Evolutionary conservation across 305 asterid genomes (phyloP), one percentile per base, ranked within the genome.

Genomic region (Plantago coronopus): DNA sequence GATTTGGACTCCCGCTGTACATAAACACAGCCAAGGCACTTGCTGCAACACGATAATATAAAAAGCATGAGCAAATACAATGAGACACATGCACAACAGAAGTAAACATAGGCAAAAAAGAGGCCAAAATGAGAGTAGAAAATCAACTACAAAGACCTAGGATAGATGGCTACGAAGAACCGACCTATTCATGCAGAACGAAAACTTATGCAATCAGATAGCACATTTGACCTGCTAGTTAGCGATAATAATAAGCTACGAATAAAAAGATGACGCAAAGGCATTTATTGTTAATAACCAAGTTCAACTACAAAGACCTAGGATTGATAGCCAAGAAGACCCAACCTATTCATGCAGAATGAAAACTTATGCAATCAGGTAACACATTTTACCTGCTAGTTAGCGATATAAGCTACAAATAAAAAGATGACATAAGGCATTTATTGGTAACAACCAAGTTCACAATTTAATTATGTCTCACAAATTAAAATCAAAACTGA

Each of bases 21-120:
- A 60, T 54, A 67, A 59, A 63, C 57, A 21, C 55, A 93, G 45
- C 99, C 97, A 64, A 93, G 99, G 75, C 99, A 93, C 77, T 93
- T 93, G 83, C 99, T 93, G 95, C 23, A 67, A 74, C 58, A 45
- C 54, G 48, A 77, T 61, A 63, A 42, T 48, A 34, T 57, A 71
- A 49, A n/a, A 27, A 65, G 22, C 38, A 21, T 68, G 37, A 66
- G 63, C 16, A 62, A 72, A 34, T 34, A 34, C 11, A 5, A 34
- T 13, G 13, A 34, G 42, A 34, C 10, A 8, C 42, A 34, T 34
- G 42, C 42, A 34, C 42, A 34, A 10, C 10, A 34, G 42, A 34
- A 10, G 8, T 2, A 34, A 10, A 2, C 2, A 34, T 8, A 1
- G 42, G 9, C 2, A 10, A 1, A 34, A 7, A 34, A 34, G 42